Base-by-base conservation (phyloP, 1,284 basidiomycete species). In the Cryptococcus floricola region DNA sequence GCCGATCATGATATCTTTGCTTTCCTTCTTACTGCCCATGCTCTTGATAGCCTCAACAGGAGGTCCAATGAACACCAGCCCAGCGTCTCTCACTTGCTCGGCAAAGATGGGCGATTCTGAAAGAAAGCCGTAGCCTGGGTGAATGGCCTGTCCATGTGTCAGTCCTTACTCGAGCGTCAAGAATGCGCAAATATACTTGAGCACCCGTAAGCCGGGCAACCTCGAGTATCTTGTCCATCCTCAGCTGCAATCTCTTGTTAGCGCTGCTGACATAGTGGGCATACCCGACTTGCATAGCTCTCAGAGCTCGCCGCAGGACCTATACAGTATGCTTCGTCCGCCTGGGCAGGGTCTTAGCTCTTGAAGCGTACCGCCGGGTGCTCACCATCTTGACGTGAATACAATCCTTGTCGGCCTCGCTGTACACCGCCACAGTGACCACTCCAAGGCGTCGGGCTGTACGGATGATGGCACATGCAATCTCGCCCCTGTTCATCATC, bases 271-370 rank as follows among this genome's bases (percentile, higher is more conserved):
- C 44, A 25, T 38, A 1, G n/a, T 54, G 28, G 13, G 28, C 6
- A 19, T 16, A 3, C 12, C n/a, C 16, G 25, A 81, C 86, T 72
- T 56, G 90, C 89, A 79, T 97, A 96, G 66, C 90, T 93, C 71
- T 95, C 87, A 0, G 87, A 77, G 0, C 90, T 92, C 0, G 87
- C 86, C 1, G 93, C 89, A 16, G 91, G 90, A 1, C 94, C 93
- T 50, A 97, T 92, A 65, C 88, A 89, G 71, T 91, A 94, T 5
- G 93, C 92, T 70, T 97, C 93, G 70, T 97, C 93, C n/a, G 94
- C 93, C 87, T 91, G 52, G 23, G 14, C n/a, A 13, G 14, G 1
- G 12, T 19, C 16, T n/a, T 14, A 3, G 19, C 19, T n/a, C 16
- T 42, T 42, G 41, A 18, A 23, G 31, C 16, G 14, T 12, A 14